These are phyloP conservation scores for Russula compacta DNA, from an alignment of 768 basidiomycete genomes.

Conservation along the genomic window DNA sequence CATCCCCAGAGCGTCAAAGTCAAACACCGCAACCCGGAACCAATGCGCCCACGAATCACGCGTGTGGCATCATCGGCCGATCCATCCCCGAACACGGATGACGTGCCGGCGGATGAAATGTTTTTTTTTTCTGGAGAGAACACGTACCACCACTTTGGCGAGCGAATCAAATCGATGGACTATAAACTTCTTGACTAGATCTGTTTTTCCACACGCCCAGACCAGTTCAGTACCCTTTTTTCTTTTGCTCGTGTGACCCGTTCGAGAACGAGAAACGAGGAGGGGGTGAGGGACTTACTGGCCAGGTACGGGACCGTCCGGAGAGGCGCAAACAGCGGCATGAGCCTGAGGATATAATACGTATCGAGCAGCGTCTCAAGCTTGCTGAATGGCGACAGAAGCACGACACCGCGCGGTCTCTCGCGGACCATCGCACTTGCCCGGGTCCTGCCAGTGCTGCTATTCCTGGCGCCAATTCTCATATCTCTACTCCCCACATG, in stretches of 20 bases:
- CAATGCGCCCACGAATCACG: not conserved
- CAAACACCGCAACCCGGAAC: not conserved
- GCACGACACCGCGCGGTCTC: slow-evolving; percentile 31
- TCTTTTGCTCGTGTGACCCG: not conserved
- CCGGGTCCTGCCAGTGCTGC: not conserved
- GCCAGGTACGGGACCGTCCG: slow-evolving; percentile 50
- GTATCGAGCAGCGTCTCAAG: slow-evolving; percentile 47
- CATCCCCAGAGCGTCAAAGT: not conserved
- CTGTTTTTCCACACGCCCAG: slow-evolving; percentile 26
- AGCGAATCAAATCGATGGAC: slow-evolving; percentile 57
- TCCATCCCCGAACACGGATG: not conserved
- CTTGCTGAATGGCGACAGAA: slow-evolving; percentile 35
- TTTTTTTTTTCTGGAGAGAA: not conserved
- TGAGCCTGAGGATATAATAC: slow-evolving; percentile 52
- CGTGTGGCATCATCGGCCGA: not conserved
- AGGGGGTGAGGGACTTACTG: slow-evolving; percentile 36
- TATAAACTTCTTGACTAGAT: slow-evolving; percentile 45
- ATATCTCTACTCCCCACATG: not conserved
- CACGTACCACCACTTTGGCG: slow-evolving; percentile 49
- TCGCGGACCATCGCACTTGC: slow-evolving; percentile 21
- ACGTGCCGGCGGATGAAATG: not conserved
- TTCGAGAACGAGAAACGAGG: not conserved
- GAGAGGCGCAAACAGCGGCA: slow-evolving; percentile 69
- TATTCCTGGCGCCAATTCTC: not conserved
- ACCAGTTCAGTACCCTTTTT: not conserved